These are phyloP conservation scores for Gossypium trilobum DNA, from an alignment of 441 rosid species.

Conservation along the genomic window DNA sequence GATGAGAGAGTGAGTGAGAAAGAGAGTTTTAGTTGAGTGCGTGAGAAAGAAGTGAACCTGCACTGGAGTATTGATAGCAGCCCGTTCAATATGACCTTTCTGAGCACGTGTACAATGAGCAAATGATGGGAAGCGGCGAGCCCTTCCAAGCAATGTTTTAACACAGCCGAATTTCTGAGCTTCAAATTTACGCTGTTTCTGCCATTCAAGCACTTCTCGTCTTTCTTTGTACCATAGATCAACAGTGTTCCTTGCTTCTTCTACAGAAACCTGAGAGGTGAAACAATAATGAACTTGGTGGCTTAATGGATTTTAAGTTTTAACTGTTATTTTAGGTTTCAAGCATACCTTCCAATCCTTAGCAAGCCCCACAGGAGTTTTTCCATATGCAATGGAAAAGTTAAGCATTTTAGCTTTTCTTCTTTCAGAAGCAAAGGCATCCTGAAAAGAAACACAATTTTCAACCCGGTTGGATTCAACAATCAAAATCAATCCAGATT, in stretches of 20 bases:
- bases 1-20: conserved; percentile 15
- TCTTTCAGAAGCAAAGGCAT: conserved; percentile 85
- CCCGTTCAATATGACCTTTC: conserved; percentile 66
- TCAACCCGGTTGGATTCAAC: conserved; percentile 11
- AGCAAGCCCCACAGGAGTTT: conserved; percentile 83
- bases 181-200: conserved; percentile 63
- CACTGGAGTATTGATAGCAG: conserved; percentile 96
- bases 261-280: conserved; percentile 56
- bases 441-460: conserved; percentile 38
- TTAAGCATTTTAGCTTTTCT: conserved; percentile 98
- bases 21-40: conserved; percentile 3
- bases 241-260: conserved; percentile 77
- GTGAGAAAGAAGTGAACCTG: conserved; percentile 47
- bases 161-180: conserved; percentile 48
- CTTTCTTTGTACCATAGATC: conserved; percentile 88
- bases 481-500: conserved; percentile 2
- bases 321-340: conserved; percentile 2
- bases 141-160: conserved; percentile 76
- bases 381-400: conserved; percentile 94
- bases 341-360: conserved; percentile 89
- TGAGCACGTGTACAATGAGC: conserved; percentile 39
- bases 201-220: conserved; percentile 82
- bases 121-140: conserved; percentile 58
- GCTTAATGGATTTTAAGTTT: conserved; percentile 20
- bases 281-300: background rate